A percentile compares a stretch with the other conserved stretches of the same genome.
phyloP scores from a whole-genome alignment of 345 rosid genomes.

The Crucihimalaya himalaica region DNA sequence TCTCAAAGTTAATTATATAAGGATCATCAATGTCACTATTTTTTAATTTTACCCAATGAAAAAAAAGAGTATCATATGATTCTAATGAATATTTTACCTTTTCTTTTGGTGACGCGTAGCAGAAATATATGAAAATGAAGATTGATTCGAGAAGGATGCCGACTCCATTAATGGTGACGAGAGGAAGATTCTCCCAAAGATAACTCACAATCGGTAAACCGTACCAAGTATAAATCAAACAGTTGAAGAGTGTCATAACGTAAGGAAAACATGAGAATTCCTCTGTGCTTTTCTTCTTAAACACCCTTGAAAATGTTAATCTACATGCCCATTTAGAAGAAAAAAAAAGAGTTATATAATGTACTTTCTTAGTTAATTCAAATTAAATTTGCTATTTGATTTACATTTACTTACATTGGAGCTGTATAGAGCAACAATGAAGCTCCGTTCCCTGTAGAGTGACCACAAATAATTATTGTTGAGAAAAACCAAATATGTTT shows the following conservation, averaged over 20 bases:
- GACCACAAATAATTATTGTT: not conserved
- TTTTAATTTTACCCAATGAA: not conserved
- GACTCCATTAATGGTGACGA: constrained; percentile 70
- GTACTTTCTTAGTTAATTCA: not conserved
- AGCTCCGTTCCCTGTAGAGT: constrained; percentile 76
- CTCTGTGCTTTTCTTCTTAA: constrained; percentile 71
- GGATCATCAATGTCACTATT: not conserved
- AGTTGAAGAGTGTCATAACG: constrained; percentile 58
- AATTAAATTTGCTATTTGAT: not conserved
- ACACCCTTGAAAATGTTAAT: constrained; percentile 68
- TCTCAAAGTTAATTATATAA: not conserved
- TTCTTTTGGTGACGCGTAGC: constrained; percentile 51
- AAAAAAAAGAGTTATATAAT: not conserved
- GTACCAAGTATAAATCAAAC: constrained; percentile 83
- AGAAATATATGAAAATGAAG: constrained; percentile 62
- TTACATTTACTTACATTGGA: constrained; percentile 59
- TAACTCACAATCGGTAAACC: constrained; percentile 81
- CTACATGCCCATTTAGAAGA: constrained; percentile 42
- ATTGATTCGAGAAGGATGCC: constrained; percentile 71
- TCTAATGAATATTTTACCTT: constrained; percentile 53
- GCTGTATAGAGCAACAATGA: constrained; percentile 68
- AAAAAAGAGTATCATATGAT: not conserved
- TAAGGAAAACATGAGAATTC: constrained; percentile 86
- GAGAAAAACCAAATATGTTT: not conserved
- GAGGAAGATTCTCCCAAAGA: constrained; percentile 77